phyloP scores from a whole-genome alignment of 192 early-diverging fungal genomes.

The Coemansia sp. region DNA sequence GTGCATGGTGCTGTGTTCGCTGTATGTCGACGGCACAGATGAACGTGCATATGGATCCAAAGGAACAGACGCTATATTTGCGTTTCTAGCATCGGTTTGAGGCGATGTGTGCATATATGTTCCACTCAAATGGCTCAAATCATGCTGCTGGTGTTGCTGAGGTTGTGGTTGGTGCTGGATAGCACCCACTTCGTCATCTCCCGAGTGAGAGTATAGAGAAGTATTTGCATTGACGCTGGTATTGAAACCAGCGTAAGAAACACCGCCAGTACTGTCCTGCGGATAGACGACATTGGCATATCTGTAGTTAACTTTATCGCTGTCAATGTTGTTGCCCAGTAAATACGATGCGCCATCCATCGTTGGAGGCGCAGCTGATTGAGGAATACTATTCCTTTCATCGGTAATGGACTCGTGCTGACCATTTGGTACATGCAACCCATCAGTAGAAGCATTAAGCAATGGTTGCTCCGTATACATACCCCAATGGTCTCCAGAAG shows the following conservation, averaged over 20 bases:
- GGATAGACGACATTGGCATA: background rate
- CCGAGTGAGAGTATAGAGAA: background rate
- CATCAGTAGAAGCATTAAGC: background rate
- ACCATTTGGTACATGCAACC: background rate
- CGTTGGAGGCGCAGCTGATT: background rate
- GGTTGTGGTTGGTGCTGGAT: conserved; percentile 12
- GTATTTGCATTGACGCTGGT: background rate
- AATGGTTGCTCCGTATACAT: background rate
- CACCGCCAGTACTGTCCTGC: background rate
- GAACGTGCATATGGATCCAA: background rate
- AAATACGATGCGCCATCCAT: background rate
- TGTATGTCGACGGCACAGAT: conserved; percentile 7
- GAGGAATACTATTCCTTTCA: background rate
- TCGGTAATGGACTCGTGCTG: background rate
- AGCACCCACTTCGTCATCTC: background rate
- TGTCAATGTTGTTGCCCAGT: background rate
- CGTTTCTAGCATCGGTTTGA: background rate
- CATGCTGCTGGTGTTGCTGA: conserved; percentile 7
- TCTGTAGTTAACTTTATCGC: background rate
- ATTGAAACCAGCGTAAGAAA: background rate
- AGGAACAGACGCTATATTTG: background rate
- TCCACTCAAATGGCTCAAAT: background rate
- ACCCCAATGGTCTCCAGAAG: background rate
- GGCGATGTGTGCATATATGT: background rate
- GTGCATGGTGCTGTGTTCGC: background rate